Percentiles rank a stretch among this genome's conserved stretches.
phyloP scores from a whole-genome alignment of 78 protist genomes.

The Dictyostelium citrinum region DNA sequence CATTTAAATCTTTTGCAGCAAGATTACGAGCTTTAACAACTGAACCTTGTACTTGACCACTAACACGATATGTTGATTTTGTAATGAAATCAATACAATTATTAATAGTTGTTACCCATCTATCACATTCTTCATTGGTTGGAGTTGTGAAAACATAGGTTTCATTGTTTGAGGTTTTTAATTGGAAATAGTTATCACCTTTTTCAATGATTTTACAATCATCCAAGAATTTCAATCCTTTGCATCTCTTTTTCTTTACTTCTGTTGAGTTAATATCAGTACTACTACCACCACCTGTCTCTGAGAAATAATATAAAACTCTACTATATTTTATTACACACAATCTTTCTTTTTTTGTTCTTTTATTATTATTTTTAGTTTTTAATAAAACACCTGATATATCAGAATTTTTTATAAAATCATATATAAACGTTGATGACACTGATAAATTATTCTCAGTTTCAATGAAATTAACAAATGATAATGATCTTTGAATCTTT shows the following conservation, averaged over 20 bases:
- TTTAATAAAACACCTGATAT: slow-evolving; percentile 30
- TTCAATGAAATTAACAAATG: slow-evolving; percentile 23
- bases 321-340: slow-evolving; percentile 47
- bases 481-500: slow-evolving; percentile 23
- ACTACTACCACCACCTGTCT: background rate
- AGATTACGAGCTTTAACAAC: slow-evolving; percentile 22
- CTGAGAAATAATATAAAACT: slow-evolving; percentile 43
- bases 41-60: slow-evolving; percentile 40
- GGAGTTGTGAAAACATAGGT: slow-evolving; percentile 8
- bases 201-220: background rate
- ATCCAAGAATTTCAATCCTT: slow-evolving; percentile 53
- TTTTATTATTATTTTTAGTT: slow-evolving; percentile 44
- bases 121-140: slow-evolving; percentile 18
- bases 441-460: slow-evolving; percentile 1
- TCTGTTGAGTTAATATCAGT: background rate
- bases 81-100: background rate
- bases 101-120: slow-evolving; percentile 7
- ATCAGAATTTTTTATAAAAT: slow-evolving; percentile 31
- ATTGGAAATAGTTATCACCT: background rate
- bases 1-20: background rate
- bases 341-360: slow-evolving; percentile 34
- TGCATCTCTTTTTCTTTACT: background rate
- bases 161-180: background rate
- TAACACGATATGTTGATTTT: slow-evolving; percentile 4
- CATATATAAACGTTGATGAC: background rate